Evolutionary conservation across 2,329 filamentous ascomycete genomes (phyloP).

Genomic region (Beauveria sp.): DNA sequence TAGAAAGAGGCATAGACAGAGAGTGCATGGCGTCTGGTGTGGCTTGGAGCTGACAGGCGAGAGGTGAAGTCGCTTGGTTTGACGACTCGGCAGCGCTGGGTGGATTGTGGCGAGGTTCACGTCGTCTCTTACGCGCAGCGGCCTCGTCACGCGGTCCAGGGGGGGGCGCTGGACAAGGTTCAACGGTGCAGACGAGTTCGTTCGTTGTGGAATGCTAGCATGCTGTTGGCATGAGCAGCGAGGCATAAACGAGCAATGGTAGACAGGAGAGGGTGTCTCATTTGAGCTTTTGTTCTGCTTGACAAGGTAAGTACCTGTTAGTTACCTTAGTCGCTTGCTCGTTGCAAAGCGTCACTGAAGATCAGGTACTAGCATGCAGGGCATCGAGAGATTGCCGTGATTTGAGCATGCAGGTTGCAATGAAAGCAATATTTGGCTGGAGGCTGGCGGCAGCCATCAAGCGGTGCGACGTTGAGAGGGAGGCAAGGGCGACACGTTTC

Average conservation of each 20-base stretch:
- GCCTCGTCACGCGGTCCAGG: background rate
- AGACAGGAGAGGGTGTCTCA: background rate
- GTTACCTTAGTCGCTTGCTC: background rate
- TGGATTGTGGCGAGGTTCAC: background rate
- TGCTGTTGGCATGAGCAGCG: background rate
- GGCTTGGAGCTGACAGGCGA: background rate
- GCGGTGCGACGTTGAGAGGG: background rate
- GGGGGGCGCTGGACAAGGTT: background rate
- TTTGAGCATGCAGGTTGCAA: background rate
- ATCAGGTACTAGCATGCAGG: background rate
- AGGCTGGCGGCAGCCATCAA: background rate
- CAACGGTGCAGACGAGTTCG: background rate
- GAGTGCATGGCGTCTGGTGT: background rate
- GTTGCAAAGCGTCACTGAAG: background rate
- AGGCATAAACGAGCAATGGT: background rate
- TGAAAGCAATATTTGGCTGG: constrained; percentile 4
- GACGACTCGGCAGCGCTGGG: background rate
- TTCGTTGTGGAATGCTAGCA: background rate
- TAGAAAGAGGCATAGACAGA: background rate
- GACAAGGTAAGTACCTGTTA: background rate
- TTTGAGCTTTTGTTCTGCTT: background rate
- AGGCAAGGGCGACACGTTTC: background rate
- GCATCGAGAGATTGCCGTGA: background rate
- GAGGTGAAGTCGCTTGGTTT: background rate
- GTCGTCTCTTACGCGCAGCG: background rate